phyloP scores from a whole-genome alignment of 805 yeast genomes.

The Starmerella cellae region DNA sequence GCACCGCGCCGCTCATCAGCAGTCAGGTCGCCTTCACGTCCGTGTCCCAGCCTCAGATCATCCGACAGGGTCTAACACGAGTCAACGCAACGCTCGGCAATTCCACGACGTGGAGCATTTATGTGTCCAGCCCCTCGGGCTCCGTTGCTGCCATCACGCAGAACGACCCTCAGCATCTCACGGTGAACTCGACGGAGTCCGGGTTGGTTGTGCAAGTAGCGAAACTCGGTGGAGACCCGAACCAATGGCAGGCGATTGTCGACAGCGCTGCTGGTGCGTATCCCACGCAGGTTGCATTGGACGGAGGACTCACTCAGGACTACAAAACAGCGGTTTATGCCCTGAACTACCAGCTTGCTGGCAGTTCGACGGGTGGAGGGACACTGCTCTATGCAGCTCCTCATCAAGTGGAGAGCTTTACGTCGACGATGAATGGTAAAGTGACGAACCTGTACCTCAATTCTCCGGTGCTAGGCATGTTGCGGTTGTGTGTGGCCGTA shows the following conservation, averaged over 20 bases:
- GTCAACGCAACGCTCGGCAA: slow-evolving; percentile 31
- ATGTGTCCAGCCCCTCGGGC: slow-evolving; percentile 32
- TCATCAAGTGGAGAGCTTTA: slow-evolving; percentile 44
- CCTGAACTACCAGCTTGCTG: slow-evolving; percentile 38
- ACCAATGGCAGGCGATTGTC: slow-evolving; percentile 31
- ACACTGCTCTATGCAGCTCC: slow-evolving; percentile 51
- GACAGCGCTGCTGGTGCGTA: slow-evolving; percentile 63
- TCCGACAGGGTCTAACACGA: slow-evolving; percentile 24
- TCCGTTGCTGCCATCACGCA: slow-evolving; percentile 27
- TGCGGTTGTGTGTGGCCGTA: slow-evolving; percentile 29
- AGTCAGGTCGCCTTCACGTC: slow-evolving; percentile 36
- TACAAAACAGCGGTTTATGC: slow-evolving; percentile 33
- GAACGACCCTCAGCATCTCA: slow-evolving; percentile 32
- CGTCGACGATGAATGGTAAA: slow-evolving; percentile 26
- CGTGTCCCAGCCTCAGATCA: slow-evolving; percentile 28
- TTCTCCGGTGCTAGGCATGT: slow-evolving; percentile 38
- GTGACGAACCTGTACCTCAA: slow-evolving; percentile 29
- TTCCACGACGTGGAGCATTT: slow-evolving; percentile 38
- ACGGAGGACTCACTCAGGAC: slow-evolving; percentile 35
- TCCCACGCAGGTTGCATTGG: slow-evolving; percentile 37
- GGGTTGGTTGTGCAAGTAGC: slow-evolving; percentile 21
- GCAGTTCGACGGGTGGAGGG: slow-evolving; percentile 35
- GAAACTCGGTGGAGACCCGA: slow-evolving; percentile 28
- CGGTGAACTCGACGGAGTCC: slow-evolving; percentile 33
- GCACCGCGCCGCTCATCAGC: slow-evolving; percentile 35